These are phyloP conservation scores for Pigoraptor vietnamica DNA, from an alignment of 78 protist genomes.

Conservation along the genomic window DNA sequence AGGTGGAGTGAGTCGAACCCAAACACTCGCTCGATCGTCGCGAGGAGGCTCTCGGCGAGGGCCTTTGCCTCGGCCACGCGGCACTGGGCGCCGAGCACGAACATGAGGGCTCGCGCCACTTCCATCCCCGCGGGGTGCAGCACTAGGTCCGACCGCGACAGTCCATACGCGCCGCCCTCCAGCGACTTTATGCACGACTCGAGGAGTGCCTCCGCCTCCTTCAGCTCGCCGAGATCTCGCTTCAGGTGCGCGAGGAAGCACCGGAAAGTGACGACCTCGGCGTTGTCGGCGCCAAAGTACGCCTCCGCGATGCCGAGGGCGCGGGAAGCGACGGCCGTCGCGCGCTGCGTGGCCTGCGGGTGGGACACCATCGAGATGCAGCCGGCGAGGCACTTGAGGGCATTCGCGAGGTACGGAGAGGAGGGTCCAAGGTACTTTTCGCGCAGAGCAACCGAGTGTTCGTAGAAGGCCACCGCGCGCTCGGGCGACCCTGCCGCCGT, in stretches of 20 bases:
- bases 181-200: no score
- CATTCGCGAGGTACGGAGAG: neutral
- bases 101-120: neutral
- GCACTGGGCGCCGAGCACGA: neutral
- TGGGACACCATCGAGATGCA: neutral
- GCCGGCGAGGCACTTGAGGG: neutral
- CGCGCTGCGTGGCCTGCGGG: neutral
- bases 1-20: neutral
- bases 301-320: neutral
- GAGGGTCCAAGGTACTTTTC: neutral
- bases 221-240: neutral
- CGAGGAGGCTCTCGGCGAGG: neutral
- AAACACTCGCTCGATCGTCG: neutral
- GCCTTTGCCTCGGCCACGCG: neutral
- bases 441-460: neutral
- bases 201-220: no score
- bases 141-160: no score
- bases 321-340: neutral
- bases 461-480: neutral
- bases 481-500: neutral
- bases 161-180: no score
- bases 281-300: neutral
- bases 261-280: neutral
- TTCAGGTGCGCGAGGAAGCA: neutral
- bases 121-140: neutral